These are phyloP conservation scores for Aquilaria sinensis DNA, from an alignment of 345 rosid species.

Conservation along the genomic window DNA sequence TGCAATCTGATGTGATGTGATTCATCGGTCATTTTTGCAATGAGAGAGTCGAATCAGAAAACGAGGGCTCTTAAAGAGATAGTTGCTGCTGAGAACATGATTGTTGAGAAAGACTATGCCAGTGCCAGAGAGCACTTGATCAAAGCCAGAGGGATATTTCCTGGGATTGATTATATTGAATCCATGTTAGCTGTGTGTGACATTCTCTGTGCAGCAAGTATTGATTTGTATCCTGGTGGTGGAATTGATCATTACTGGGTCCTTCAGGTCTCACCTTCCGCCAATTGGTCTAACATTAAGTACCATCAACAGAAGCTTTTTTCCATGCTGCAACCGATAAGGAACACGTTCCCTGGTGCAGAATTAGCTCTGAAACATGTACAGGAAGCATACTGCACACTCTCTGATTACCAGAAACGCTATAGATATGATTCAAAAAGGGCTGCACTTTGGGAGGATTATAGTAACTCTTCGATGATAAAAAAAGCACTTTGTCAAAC, in stretches of 20 bases:
- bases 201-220: slow-evolving; percentile 11
- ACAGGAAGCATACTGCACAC: slow-evolving; percentile 10
- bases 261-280: slow-evolving; percentile 17
- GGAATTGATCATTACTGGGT: slow-evolving; percentile 18
- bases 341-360: slow-evolving; percentile 7
- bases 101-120: neutral
- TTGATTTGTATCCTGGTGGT: slow-evolving; percentile 7
- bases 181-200: slow-evolving; percentile 15
- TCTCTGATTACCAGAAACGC: slow-evolving; percentile 9
- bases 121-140: slow-evolving; percentile 15
- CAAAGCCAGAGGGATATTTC: slow-evolving; percentile 6
- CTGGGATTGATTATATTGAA: slow-evolving; percentile 8
- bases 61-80: neutral
- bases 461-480: neutral
- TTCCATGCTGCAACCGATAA: slow-evolving; percentile 17
- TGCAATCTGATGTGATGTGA: no score
- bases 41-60: neutral
- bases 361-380: slow-evolving; percentile 16
- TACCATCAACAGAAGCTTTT: slow-evolving; percentile 17
- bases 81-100: neutral
- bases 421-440: slow-evolving; percentile 13
- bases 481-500: neutral
- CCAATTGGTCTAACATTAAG: neutral
- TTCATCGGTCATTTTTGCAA: no score
- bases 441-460: slow-evolving; percentile 8